phyloP scores from a whole-genome alignment of 768 basidiomycete species.

The Thelephora aurantiotincta region DNA sequence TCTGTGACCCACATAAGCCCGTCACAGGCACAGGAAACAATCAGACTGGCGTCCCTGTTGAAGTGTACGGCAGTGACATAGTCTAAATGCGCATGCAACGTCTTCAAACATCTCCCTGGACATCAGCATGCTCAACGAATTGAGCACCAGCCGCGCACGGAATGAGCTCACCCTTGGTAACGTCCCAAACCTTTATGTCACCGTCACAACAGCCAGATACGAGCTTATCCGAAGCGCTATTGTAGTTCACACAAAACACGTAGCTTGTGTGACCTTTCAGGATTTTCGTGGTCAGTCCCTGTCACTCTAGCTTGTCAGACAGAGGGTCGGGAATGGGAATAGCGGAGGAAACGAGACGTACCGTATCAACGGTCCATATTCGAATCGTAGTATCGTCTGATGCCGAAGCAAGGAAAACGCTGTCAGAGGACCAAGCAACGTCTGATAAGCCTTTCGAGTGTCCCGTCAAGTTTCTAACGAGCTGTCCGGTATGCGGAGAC shows the following conservation, averaged over 20 bases:
- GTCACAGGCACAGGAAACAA: slow-evolving; percentile 86
- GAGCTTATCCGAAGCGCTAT: slow-evolving; percentile 72
- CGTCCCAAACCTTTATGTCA: slow-evolving; percentile 87
- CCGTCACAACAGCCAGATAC: slow-evolving; percentile 92
- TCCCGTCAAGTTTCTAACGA: slow-evolving; percentile 59
- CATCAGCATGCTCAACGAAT: background rate
- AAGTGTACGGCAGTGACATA: slow-evolving; percentile 93
- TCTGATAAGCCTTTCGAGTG: slow-evolving; percentile 81
- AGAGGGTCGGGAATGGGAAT: background rate
- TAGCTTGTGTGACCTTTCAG: slow-evolving; percentile 76
- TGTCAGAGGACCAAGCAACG: slow-evolving; percentile 80
- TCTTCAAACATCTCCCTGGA: slow-evolving; percentile 72
- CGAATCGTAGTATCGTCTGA: slow-evolving; percentile 86
- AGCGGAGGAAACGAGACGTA: slow-evolving; percentile 20
- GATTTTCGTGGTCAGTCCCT: slow-evolving; percentile 60
- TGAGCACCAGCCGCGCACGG: background rate
- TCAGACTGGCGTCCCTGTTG: slow-evolving; percentile 80
- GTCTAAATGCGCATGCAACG: slow-evolving; percentile 85
- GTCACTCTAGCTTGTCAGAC: background rate
- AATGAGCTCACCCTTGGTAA: slow-evolving; percentile 45
- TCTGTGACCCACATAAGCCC: slow-evolving; percentile 68
- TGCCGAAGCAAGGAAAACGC: slow-evolving; percentile 72
- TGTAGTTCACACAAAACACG: slow-evolving; percentile 90
- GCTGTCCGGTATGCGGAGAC: slow-evolving; percentile 68
- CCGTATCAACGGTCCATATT: slow-evolving; percentile 79